These are phyloP conservation scores for Lagerstroemia speciosa DNA, from an alignment of 345 rosid species.

Conservation along the genomic window DNA sequence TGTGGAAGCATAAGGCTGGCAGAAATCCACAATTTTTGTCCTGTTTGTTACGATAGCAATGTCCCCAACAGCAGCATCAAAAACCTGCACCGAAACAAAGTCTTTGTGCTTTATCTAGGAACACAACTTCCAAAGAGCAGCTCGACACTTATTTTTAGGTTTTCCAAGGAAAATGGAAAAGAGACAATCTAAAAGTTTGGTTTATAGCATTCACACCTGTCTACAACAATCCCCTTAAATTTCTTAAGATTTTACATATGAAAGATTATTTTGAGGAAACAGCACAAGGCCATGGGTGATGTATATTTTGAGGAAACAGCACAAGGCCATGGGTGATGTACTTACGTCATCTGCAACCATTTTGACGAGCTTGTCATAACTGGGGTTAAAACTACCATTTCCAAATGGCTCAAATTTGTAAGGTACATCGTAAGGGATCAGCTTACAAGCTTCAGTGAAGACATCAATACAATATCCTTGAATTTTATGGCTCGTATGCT, in stretches of 20 bases:
- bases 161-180: not conserved
- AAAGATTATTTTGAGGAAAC: not conserved
- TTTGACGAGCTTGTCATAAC: constrained; percentile 35
- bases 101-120: not conserved
- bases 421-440: constrained; percentile 68
- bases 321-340: constrained; percentile 4
- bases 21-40: constrained; percentile 51
- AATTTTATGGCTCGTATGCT: constrained; percentile 31
- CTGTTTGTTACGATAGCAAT: too few species aligned
- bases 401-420: constrained; percentile 55
- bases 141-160: not conserved
- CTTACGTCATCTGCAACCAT: constrained; percentile 60
- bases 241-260: too few species aligned
- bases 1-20: constrained; percentile 57
- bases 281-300: not conserved
- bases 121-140: not conserved
- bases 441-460: constrained; percentile 54
- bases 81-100: constrained; percentile 26
- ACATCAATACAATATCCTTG: constrained; percentile 72
- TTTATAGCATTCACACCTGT: too few species aligned
- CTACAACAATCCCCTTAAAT: too few species aligned
- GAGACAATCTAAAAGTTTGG: too few species aligned
- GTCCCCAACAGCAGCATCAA: constrained; percentile 67
- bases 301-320: not conserved
- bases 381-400: constrained; percentile 62